phyloP scores from a whole-genome alignment of 23 red algal genomes.

The Agarophyton chilense region DNA sequence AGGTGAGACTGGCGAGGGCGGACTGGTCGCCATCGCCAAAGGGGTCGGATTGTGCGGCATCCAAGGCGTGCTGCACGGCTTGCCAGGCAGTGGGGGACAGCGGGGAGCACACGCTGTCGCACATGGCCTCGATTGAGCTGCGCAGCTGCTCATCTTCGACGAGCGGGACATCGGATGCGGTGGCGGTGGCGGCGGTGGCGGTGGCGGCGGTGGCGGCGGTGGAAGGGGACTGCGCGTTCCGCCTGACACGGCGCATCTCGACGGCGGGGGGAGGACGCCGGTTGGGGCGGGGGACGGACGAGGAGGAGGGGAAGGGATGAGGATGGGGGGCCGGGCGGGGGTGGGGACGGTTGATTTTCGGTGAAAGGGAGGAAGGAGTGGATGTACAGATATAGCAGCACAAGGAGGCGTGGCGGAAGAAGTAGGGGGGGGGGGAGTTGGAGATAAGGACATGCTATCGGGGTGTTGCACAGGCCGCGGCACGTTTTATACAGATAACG shows the following conservation, averaged over 20 bases:
- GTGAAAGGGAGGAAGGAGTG: too few species aligned
- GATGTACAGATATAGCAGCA: too few species aligned
- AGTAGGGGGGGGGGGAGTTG: too few species aligned
- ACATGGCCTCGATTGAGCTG: neutral
- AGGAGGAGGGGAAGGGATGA: neutral
- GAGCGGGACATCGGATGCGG: neutral
- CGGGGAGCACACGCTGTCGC: neutral
- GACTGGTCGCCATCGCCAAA: conserved; percentile 39
- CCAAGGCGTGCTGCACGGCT: neutral
- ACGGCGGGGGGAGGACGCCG: neutral
- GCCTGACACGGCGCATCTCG: neutral
- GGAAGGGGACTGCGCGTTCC: neutral
- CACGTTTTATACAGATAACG: too few species aligned
- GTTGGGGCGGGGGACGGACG: too few species aligned
- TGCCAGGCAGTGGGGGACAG: neutral
- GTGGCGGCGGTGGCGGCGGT: too few species aligned
- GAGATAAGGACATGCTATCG: too few species aligned
- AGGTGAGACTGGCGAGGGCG: neutral
- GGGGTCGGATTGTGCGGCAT: neutral
- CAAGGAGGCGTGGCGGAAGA: too few species aligned
- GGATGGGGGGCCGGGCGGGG: neutral
- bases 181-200: neutral
- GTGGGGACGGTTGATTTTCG: neutral
- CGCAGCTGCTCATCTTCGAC: neutral
- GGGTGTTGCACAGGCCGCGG: too few species aligned